These are phyloP conservation scores for Penstemon barbatus DNA, from an alignment of 257 asterid species.

Conservation along the genomic window DNA sequence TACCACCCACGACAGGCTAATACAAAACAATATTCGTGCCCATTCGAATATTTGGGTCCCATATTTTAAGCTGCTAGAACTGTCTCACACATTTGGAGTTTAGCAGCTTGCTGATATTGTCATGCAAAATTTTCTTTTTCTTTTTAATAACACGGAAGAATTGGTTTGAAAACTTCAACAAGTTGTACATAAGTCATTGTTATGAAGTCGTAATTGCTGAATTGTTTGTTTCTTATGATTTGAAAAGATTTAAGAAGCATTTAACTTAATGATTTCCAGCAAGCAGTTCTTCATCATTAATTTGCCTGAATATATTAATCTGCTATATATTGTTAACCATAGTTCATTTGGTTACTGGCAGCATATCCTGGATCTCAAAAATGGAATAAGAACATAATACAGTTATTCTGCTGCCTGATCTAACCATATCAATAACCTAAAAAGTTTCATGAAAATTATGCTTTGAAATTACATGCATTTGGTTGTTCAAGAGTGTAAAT, in stretches of 20 bases:
- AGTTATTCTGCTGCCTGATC: background rate
- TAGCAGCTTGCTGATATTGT: slow-evolving; percentile 16
- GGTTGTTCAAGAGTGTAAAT: slow-evolving; percentile 7
- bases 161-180: slow-evolving; percentile 10
- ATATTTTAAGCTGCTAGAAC: slow-evolving; percentile 39
- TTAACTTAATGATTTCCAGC: background rate
- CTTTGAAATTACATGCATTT: background rate
- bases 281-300: background rate
- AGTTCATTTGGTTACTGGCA: slow-evolving; percentile 14
- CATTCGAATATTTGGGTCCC: slow-evolving; percentile 38
- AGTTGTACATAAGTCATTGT: slow-evolving; percentile 15
- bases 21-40: slow-evolving; percentile 28
- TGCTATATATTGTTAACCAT: background rate
- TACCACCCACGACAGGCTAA: slow-evolving; percentile 13
- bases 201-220: slow-evolving; percentile 7
- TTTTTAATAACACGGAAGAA: slow-evolving; percentile 10
- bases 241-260: background rate
- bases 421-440: background rate
- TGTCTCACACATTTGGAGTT: slow-evolving; percentile 21
- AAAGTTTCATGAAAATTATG: background rate
- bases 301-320: background rate
- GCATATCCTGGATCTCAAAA: background rate
- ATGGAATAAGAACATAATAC: background rate
- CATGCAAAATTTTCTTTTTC: background rate
- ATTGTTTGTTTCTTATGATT: slow-evolving; percentile 4